Percentiles rank a stretch among this genome's conserved stretches.
Conservation (phyloP, 805 yeast species). For the Starmerella powellii region DNA sequence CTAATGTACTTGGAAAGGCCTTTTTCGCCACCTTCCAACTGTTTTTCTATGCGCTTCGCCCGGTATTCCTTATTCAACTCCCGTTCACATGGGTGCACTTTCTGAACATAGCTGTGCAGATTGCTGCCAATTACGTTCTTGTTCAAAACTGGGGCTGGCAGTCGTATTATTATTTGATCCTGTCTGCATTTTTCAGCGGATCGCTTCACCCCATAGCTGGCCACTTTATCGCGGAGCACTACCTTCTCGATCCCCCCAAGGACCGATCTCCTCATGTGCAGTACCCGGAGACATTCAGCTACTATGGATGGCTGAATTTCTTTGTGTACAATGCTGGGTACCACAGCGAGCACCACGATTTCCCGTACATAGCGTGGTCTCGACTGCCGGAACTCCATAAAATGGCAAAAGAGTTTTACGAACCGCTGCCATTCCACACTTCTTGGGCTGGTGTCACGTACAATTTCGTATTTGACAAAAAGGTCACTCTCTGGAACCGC, state of each 20-base stretch:
- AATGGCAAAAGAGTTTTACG: conserved; percentile 72
- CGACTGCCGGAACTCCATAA: conserved; percentile 49
- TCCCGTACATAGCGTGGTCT: conserved; percentile 89
- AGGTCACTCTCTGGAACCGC: conserved; percentile 65
- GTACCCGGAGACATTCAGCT: conserved; percentile 69
- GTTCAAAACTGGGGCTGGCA: conserved; percentile 52
- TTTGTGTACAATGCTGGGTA: conserved; percentile 89
- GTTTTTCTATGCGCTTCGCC: conserved; percentile 78
- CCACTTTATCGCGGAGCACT: conserved; percentile 92
- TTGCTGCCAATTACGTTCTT: conserved; percentile 45
- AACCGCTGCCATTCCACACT: conserved; percentile 59
- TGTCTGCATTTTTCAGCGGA: conserved; percentile 79
- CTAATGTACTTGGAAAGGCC: conserved; percentile 73
- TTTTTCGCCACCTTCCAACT: conserved; percentile 85
- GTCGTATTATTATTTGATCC: conserved; percentile 51
- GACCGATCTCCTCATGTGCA: conserved; percentile 16
- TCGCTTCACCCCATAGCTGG: conserved; percentile 91
- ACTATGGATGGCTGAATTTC: conserved; percentile 66
- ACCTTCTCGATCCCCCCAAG: conserved; percentile 38
- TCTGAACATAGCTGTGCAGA: conserved; percentile 50
- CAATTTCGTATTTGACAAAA: conserved; percentile 56
- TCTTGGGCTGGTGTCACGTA: conserved; percentile 70
- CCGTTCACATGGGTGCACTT: conserved; percentile 65
- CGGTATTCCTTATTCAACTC: conserved; percentile 70
- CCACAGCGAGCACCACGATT: conserved; percentile 92